A percentile compares a stretch with the other conserved stretches of the same genome.
phyloP scores from a whole-genome alignment of 2,329 filamentous ascomycete genomes.

The Hymenoscyphus fraxineus region DNA sequence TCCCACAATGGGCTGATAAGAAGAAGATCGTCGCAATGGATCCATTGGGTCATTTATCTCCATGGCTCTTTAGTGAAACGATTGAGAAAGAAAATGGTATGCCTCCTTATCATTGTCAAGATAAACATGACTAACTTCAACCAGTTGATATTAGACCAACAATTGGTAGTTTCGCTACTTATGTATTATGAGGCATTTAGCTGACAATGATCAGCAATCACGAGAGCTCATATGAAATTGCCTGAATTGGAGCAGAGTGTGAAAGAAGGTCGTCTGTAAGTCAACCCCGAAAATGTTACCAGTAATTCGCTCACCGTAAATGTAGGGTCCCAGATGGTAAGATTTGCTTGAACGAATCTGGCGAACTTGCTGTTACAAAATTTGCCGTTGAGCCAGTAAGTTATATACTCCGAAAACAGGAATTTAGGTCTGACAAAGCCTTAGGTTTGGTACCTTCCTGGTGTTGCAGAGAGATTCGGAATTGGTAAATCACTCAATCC shows the following conservation, averaged over 20 bases:
- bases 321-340: slow-evolving; percentile 63
- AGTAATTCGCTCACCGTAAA: slow-evolving; percentile 15
- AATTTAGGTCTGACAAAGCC: slow-evolving; percentile 52
- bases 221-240: slow-evolving; percentile 47
- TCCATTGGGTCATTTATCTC: slow-evolving; percentile 81
- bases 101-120: neutral
- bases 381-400: slow-evolving; percentile 90
- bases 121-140: slow-evolving; percentile 21
- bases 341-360: slow-evolving; percentile 77
- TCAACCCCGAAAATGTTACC: neutral
- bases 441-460: slow-evolving; percentile 75
- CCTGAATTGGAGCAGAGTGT: slow-evolving; percentile 92
- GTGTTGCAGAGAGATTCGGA: slow-evolving; percentile 87
- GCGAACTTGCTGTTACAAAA: slow-evolving; percentile 91
- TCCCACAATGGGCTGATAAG: slow-evolving; percentile 81
- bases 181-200: slow-evolving; percentile 3
- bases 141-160: slow-evolving; percentile 37
- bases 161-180: slow-evolving; percentile 28
- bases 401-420: slow-evolving; percentile 35
- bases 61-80: slow-evolving; percentile 76
- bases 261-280: slow-evolving; percentile 66
- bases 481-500: slow-evolving; percentile 45
- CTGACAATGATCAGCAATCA: slow-evolving; percentile 32
- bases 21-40: slow-evolving; percentile 99
- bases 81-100: slow-evolving; percentile 70